Evolutionary conservation across 345 rosid species (phyloP).

Genomic region (Aurinia saxatilis): DNA sequence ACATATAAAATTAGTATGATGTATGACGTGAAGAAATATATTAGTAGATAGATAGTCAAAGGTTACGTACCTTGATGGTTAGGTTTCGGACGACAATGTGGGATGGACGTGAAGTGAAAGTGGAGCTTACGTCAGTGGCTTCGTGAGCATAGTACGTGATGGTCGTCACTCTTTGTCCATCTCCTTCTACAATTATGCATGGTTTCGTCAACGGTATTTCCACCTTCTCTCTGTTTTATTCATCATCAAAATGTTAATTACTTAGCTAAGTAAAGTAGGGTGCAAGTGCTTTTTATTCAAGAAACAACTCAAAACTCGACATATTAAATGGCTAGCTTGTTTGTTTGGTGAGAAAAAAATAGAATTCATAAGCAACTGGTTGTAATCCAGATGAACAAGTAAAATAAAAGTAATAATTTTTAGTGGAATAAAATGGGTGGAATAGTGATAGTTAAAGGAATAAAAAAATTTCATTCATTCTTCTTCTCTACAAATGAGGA

Average conservation of each 20-base stretch:
- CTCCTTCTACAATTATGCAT: conserved; percentile 39
- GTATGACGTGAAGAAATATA: neutral
- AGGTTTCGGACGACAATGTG: conserved; percentile 33
- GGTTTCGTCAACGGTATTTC: conserved; percentile 29
- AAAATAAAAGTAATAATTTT: too few species aligned
- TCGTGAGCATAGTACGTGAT: conserved; percentile 28
- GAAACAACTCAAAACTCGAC: too few species aligned
- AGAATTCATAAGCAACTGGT: too few species aligned
- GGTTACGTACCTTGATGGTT: conserved; percentile 40
- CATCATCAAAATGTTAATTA: neutral
- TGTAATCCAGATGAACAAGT: too few species aligned
- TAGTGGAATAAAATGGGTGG: too few species aligned
- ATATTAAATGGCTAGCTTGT: too few species aligned
- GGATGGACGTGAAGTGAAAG: conserved; percentile 37
- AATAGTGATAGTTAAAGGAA: too few species aligned
- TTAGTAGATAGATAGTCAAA: conserved; percentile 13
- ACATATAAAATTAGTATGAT: neutral
- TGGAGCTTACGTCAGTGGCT: conserved; percentile 34
- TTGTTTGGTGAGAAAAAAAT: too few species aligned
- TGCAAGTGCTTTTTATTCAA: neutral
- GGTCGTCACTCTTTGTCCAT: conserved; percentile 23
- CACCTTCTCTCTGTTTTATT: conserved; percentile 38
- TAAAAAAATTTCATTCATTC: too few species aligned
- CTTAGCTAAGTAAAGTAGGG: neutral
- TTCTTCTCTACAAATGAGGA: too few species aligned